A percentile compares a stretch with the other conserved stretches of the same genome.
Conservation (phyloP, 129 eudicot species). For the Dittrichia graveolens region DNA sequence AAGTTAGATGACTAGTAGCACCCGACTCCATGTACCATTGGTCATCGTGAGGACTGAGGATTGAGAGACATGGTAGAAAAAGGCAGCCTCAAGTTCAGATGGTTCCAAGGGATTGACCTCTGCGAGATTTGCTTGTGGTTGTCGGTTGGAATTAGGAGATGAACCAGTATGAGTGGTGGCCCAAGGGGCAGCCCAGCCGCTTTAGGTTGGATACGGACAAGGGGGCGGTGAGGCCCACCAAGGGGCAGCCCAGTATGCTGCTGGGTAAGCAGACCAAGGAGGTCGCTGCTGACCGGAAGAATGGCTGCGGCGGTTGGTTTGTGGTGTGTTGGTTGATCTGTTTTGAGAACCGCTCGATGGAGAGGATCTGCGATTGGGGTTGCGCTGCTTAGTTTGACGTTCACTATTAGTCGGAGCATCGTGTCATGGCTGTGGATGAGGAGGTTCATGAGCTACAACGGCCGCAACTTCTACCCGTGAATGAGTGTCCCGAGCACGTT, state of each 20-base stretch:
- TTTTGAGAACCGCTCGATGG: too few relatives aligned
- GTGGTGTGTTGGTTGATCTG: too few relatives aligned
- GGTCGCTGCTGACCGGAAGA: background rate
- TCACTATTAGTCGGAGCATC: too few relatives aligned
- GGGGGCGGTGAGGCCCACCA: constrained; percentile 18
- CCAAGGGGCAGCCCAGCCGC: background rate
- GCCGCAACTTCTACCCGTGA: too few relatives aligned
- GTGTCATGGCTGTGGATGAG: too few relatives aligned
- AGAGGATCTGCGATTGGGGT: too few relatives aligned
- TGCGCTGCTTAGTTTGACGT: too few relatives aligned
- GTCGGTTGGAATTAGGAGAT: background rate
- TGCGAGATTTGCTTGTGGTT: background rate
- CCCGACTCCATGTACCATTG: constrained; percentile 15
- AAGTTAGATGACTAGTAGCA: background rate
- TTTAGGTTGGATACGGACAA: background rate
- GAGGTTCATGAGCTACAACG: too few relatives aligned
- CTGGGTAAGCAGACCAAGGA: background rate
- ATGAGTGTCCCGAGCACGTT: background rate
- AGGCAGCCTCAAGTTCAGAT: background rate
- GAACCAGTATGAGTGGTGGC: background rate
- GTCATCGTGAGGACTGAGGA: background rate
- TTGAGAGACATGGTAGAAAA: background rate
- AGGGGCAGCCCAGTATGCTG: background rate
- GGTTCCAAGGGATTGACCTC: background rate
- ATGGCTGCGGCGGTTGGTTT: background rate